Evolutionary conservation across 768 basidiomycete species (phyloP), one percentile per base, ranked within the genome.

Genomic region (Hygrophorus russula): DNA sequence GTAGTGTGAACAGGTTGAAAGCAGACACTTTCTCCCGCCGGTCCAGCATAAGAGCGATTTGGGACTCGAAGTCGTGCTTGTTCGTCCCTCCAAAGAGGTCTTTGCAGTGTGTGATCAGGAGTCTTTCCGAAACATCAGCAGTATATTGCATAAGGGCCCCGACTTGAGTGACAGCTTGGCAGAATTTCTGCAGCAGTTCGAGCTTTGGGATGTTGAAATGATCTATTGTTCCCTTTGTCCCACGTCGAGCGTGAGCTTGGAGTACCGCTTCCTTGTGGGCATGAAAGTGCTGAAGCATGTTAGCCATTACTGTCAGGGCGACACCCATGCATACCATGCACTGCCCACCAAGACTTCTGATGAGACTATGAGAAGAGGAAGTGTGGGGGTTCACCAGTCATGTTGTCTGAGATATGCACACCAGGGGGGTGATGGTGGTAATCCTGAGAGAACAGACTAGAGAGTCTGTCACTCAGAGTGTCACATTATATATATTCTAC

Each of bases 161-260:
- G 39, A 56, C n/a, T 58, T 1, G 24, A 30, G 2, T 39, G 37
- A 13, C 62, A 61, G 41, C 53, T 63, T 0, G 41, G 14, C 2
- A 47, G 34, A 4, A 68, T 55, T 56, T 61, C 14, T 66, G 64
- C 18, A 67, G 46, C 12, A 64, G 49, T 40, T 67, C 63, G 7
- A 69, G 59, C 47, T 73, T 73, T 1, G 64, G 67, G 33, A 72
- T 70, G 13, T 60, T 39, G 51, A 60, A 71, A 41, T 68, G 48
- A 6, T 60, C 29, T 15, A 65, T 59, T 1, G 54, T 42, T 13
- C 17, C 42, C 3, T 55, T 44, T 34, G 54, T 53, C 14, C 62
- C 61, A 13, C 34, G 14, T 14, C 55, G 44, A 20, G 59, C 59
- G 9, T 58, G 55, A 3, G 54, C 51, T 1, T 50, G 48, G 11